These are phyloP conservation scores for Mallotus nudiflorus DNA, from an alignment of 345 rosid species.

Conservation along the genomic window DNA sequence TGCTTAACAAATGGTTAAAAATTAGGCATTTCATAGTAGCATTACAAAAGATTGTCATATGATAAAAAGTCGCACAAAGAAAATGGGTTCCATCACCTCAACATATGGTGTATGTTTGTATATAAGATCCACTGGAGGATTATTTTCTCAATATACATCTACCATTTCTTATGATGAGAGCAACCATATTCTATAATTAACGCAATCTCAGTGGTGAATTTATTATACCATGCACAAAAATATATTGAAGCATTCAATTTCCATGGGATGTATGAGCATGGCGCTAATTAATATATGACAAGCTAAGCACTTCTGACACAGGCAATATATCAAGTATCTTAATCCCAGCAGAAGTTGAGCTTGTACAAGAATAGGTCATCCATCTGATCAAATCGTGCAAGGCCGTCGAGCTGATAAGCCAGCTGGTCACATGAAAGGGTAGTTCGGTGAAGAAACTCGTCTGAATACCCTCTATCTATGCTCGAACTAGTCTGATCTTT, in stretches of 20 bases:
- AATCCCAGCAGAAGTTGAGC: conserved; percentile 46
- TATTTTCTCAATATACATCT: conserved; percentile 3
- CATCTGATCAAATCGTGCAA: conserved; percentile 50
- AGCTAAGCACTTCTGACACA: conserved; percentile 27
- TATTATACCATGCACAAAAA: conserved; percentile 9
- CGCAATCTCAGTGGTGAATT: conserved; percentile 9
- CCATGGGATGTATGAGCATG: conserved; percentile 38
- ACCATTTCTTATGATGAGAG: conserved; percentile 11
- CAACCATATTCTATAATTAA: conserved; percentile 14
- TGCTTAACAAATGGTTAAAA: not conserved
- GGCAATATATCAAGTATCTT: conserved; percentile 38
- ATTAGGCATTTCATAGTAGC: conserved; percentile 22
- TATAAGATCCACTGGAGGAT: conserved; percentile 13
- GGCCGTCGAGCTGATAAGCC: conserved; percentile 43
- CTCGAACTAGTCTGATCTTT: conserved; percentile 30
- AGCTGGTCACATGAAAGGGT: conserved; percentile 12
- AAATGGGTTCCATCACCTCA: conserved; percentile 12
- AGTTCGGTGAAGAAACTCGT: conserved; percentile 24
- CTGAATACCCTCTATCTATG: conserved; percentile 26
- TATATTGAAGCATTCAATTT: conserved; percentile 32
- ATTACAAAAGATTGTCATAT: not conserved
- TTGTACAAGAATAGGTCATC: conserved; percentile 80
- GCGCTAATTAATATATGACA: conserved; percentile 18
- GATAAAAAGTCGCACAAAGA: conserved; percentile 14
- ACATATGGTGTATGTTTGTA: not conserved